These are phyloP conservation scores for Kregervanrija pseudodelftensis DNA, from an alignment of 805 yeast genomes.

Conservation along the genomic window DNA sequence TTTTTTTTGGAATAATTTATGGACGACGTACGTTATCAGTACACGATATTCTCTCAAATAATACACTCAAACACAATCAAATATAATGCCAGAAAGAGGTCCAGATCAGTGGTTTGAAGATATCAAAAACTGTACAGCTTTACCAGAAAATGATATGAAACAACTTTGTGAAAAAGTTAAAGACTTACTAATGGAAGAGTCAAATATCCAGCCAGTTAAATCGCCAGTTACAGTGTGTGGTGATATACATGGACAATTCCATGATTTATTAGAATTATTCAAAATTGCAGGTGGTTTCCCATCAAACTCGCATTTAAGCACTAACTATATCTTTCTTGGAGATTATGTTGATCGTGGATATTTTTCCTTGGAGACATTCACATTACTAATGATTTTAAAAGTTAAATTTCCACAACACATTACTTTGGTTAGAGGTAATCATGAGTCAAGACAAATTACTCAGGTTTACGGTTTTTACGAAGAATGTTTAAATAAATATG, in stretches of 20 bases:
- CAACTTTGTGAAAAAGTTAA: conserved; percentile 92
- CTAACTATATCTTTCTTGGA: conserved; percentile 79
- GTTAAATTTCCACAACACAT: conserved; percentile 63
- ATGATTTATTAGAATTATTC: conserved; percentile 84
- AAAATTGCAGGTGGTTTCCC: conserved; percentile 92
- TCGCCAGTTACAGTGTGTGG: conserved; percentile 95
- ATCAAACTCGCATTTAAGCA: conserved; percentile 38
- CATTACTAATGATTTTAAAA: conserved; percentile 86
- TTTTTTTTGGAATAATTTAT: too few species aligned
- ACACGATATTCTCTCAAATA: too few species aligned
- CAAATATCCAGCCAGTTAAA: conserved; percentile 89
- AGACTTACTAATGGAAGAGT: conserved; percentile 91
- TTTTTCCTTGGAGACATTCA: conserved; percentile 88
- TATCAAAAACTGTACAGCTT: conserved; percentile 79
- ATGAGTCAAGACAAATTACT: conserved; percentile 95
- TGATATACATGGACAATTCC: conserved; percentile 97
- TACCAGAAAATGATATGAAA: conserved; percentile 92
- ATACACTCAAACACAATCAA: too few species aligned
- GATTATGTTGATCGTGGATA: conserved; percentile 99
- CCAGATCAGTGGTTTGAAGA: conserved; percentile 97
- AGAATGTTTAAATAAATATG: conserved; percentile 88
- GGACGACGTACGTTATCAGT: too few species aligned
- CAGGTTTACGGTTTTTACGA: conserved; percentile 98
- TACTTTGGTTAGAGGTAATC: conserved; percentile 95
- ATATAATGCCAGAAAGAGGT: conserved; percentile 47